Conservation (phyloP, 352 stramenopile species). For the Phytophthora pinifolia region DNA sequence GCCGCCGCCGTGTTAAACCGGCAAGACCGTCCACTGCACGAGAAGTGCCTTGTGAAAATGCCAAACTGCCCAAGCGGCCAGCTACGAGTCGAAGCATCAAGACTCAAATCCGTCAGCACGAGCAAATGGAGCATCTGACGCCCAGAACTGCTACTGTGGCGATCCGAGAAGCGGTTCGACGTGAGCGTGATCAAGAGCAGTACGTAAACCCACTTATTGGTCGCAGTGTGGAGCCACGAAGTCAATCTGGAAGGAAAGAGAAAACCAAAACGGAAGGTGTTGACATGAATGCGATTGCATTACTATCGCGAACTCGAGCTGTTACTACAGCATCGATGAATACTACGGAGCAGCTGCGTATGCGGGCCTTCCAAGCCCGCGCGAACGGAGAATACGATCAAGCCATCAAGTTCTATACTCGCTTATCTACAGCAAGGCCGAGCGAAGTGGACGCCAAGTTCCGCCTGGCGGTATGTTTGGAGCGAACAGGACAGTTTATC, state of each 20-base stretch:
- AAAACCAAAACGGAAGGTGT: slow-evolving; percentile 11
- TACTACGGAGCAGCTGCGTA: slow-evolving; percentile 36
- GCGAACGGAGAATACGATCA: slow-evolving; percentile 43
- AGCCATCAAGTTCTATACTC: slow-evolving; percentile 42
- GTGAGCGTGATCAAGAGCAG: slow-evolving; percentile 42
- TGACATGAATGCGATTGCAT: slow-evolving; percentile 16
- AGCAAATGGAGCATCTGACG: slow-evolving; percentile 17
- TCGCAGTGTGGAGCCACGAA: slow-evolving; percentile 49
- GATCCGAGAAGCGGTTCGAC: slow-evolving; percentile 44
- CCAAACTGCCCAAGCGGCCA: slow-evolving; percentile 25
- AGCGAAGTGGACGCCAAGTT: slow-evolving; percentile 37
- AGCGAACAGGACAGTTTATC: slow-evolving; percentile 39
- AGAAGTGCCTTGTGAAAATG: not conserved
- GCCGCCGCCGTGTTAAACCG: slow-evolving; percentile 7
- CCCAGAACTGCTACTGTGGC: slow-evolving; percentile 23
- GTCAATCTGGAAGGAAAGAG: slow-evolving; percentile 16
- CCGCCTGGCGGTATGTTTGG: slow-evolving; percentile 52
- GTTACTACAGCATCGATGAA: slow-evolving; percentile 41
- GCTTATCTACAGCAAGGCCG: slow-evolving; percentile 11
- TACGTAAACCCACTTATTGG: slow-evolving; percentile 47
- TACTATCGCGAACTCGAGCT: slow-evolving; percentile 23
- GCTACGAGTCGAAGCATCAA: slow-evolving; percentile 25
- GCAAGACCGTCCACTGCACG: slow-evolving; percentile 26
- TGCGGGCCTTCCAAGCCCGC: slow-evolving; percentile 47
- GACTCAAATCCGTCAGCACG: slow-evolving; percentile 9